Evolutionary conservation across 2,329 filamentous ascomycete species (phyloP).

Genomic region (Calonectria leucothoes): DNA sequence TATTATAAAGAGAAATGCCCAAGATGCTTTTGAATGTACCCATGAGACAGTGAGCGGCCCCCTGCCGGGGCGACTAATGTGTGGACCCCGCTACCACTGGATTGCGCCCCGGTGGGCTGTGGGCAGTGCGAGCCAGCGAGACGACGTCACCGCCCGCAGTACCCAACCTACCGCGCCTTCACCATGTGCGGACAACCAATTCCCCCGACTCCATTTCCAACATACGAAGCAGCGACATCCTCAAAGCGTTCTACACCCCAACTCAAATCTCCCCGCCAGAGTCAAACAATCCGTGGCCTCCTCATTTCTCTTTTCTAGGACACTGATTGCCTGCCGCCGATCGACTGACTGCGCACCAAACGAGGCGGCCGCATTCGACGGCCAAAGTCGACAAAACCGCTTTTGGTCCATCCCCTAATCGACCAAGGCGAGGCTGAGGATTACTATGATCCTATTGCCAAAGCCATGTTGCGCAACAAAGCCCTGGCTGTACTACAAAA

Average conservation of each 20-base stretch:
- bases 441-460: constrained; percentile 42
- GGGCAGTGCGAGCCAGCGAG: constrained; percentile 33
- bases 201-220: constrained; percentile 30
- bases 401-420: constrained; percentile 9
- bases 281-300: not conserved
- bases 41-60: not conserved
- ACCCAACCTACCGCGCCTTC: constrained; percentile 20
- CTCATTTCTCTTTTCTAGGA: not conserved
- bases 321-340: constrained; percentile 9
- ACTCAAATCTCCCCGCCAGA: not conserved
- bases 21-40: not conserved
- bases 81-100: constrained; percentile 11
- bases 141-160: constrained; percentile 43
- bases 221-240: constrained; percentile 12
- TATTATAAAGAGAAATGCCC: too few relatives aligned
- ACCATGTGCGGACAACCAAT: constrained; percentile 30
- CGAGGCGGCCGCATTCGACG: not conserved
- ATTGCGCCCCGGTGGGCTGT: constrained; percentile 9
- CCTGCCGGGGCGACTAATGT: constrained; percentile 1
- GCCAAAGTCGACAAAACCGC: not conserved
- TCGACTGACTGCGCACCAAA: constrained; percentile 13
- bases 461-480: constrained; percentile 65
- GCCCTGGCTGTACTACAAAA: constrained; percentile 85
- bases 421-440: constrained; percentile 33
- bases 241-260: constrained; percentile 4